These are phyloP conservation scores for Melastoma candidum DNA, from an alignment of 441 rosid genomes.

Conservation along the genomic window DNA sequence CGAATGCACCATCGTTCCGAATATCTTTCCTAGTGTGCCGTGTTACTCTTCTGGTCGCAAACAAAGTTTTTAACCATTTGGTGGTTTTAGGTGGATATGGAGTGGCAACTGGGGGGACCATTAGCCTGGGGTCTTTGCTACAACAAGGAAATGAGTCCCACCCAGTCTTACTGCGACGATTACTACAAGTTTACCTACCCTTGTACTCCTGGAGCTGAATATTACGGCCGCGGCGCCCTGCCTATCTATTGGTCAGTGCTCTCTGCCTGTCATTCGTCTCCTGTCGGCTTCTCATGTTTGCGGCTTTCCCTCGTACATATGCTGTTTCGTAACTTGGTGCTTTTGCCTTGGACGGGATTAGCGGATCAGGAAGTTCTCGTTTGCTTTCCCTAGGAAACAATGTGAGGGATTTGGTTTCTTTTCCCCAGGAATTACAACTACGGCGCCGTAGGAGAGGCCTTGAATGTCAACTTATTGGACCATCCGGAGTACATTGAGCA, in stretches of 20 bases:
- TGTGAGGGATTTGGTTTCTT: no score
- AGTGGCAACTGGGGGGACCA: conserved; percentile 19
- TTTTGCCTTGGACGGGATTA: no score
- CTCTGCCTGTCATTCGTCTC: no score
- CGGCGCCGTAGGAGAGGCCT: conserved; percentile 5
- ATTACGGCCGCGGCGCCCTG: conserved; percentile 21
- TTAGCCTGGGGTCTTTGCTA: conserved; percentile 21
- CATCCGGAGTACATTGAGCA: conserved; percentile 20
- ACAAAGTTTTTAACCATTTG: not conserved
- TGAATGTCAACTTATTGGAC: conserved; percentile 13
- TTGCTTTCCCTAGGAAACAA: no score
- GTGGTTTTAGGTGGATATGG: conserved; percentile 17
- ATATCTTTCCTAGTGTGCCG: not conserved
- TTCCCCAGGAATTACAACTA: conserved; percentile 17
- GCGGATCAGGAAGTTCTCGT: no score
- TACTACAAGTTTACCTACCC: conserved; percentile 15
- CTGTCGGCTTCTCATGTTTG: no score
- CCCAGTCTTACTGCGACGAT: conserved; percentile 18
- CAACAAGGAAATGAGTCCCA: conserved; percentile 20
- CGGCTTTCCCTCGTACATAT: no score
- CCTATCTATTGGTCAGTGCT: conserved; percentile 15
- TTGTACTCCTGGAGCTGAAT: conserved; percentile 17
- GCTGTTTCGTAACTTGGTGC: no score
- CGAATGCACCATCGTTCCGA: no score
- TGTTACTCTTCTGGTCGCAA: no score